Conservation (phyloP, 2,329 filamentous ascomycete genomes). For the Neonectria hederae region DNA sequence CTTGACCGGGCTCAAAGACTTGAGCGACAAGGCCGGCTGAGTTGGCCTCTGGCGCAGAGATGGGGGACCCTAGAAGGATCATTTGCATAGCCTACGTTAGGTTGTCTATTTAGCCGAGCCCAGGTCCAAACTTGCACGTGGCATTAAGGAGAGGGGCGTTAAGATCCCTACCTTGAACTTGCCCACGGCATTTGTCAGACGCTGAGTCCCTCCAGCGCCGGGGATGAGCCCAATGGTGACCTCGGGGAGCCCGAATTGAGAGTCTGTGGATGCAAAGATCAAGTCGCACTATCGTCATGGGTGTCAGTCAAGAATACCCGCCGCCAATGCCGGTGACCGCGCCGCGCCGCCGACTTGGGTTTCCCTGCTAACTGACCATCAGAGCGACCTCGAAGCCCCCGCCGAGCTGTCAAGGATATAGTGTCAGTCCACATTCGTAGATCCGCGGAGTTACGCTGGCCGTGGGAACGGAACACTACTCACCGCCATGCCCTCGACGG, state of each 20-base stretch:
- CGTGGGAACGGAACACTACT: slow-evolving; percentile 36
- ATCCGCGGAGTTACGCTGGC: neutral
- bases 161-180: slow-evolving; percentile 49
- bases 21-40: slow-evolving; percentile 41
- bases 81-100: slow-evolving; percentile 46
- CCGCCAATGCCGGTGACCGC: no score
- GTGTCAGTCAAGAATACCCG: neutral
- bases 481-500: slow-evolving; percentile 61
- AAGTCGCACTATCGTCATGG: slow-evolving; percentile 47
- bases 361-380: slow-evolving; percentile 46
- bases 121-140: neutral
- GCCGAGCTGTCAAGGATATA: slow-evolving; percentile 50
- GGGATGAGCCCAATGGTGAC: slow-evolving; percentile 52
- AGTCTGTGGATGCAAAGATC: slow-evolving; percentile 47
- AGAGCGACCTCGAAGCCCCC: slow-evolving; percentile 61
- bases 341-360: slow-evolving; percentile 10
- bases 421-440: slow-evolving; percentile 17
- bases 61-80: slow-evolving; percentile 43
- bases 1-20: slow-evolving; percentile 40
- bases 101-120: neutral
- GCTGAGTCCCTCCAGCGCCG: slow-evolving; percentile 52
- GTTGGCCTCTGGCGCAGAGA: slow-evolving; percentile 39
- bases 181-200: slow-evolving; percentile 51
- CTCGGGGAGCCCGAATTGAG: slow-evolving; percentile 52
- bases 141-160: neutral